These are phyloP conservation scores for Neurospora hispaniola DNA, from an alignment of 495 filamentous ascomycete species.

Conservation along the genomic window DNA sequence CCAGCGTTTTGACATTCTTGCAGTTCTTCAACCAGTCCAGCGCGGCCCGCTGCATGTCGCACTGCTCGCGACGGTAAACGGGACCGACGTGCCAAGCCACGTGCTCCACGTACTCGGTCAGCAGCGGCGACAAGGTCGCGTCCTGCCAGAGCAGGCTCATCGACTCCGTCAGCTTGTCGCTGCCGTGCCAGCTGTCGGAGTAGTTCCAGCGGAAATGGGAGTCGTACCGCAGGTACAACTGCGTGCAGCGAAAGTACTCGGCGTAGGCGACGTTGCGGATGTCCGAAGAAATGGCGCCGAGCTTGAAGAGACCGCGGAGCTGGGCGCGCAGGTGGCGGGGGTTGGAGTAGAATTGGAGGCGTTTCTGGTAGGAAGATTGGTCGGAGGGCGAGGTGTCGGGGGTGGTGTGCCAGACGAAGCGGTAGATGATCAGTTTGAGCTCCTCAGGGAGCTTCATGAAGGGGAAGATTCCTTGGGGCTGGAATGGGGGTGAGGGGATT, in stretches of 20 bases:
- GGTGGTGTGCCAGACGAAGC: neutral
- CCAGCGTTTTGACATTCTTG: neutral
- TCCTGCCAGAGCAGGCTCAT: neutral
- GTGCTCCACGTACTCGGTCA: neutral
- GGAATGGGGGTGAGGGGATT: neutral
- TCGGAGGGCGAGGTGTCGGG: neutral
- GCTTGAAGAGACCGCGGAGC: neutral
- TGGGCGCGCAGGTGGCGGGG: neutral
- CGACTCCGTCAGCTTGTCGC: neutral
- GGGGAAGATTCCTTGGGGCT: neutral
- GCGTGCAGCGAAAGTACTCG: neutral
- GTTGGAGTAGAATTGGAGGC: neutral
- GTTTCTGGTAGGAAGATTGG: neutral
- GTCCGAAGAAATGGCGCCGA: neutral
- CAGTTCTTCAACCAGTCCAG: neutral
- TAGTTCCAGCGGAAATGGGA: neutral
- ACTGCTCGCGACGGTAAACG: neutral
- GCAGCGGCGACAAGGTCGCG: neutral
- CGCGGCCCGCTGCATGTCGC: neutral
- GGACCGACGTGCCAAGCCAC: neutral
- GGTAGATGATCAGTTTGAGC: neutral
- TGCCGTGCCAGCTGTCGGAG: neutral
- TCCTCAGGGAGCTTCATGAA: neutral
- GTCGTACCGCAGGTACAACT: neutral
- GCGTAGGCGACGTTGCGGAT: neutral